Conservation (phyloP, 2,329 filamentous ascomycete genomes). For the Chaetomiaceae sp. region DNA sequence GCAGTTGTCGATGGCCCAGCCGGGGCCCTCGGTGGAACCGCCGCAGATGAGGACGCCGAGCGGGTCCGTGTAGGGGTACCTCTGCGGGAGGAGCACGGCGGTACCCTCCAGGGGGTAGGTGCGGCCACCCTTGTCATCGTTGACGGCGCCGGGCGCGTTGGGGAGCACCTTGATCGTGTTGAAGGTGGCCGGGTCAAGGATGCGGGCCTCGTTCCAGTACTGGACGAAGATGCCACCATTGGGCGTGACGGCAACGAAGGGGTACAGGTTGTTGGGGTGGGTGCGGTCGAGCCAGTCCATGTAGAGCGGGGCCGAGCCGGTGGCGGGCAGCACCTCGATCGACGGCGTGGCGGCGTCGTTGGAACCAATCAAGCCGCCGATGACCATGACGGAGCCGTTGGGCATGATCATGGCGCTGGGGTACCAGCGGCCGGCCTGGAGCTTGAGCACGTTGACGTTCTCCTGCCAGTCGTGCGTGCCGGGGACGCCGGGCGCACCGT, state of each 20-base stretch:
- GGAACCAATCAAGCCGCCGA: conserved; percentile 49
- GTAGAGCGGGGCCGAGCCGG: conserved; percentile 38
- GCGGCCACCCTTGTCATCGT: conserved; percentile 46
- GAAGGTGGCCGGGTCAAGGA: conserved; percentile 49
- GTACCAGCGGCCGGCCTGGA: conserved; percentile 52
- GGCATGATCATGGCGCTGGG: conserved; percentile 49
- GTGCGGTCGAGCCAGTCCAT: conserved; percentile 51
- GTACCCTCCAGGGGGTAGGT: conserved; percentile 55
- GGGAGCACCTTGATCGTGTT: conserved; percentile 45
- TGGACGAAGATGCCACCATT: conserved; percentile 51
- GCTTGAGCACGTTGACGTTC: conserved; percentile 40
- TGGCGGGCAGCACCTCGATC: conserved; percentile 49
- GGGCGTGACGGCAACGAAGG: conserved; percentile 49
- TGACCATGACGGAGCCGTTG: conserved; percentile 52
- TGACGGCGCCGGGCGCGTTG: conserved; percentile 51
- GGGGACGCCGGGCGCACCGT: conserved; percentile 43
- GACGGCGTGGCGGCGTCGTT: conserved; percentile 47
- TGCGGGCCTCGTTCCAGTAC: conserved; percentile 55
- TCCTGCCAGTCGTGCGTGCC: conserved; percentile 53
- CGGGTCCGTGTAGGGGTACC: conserved; percentile 45
- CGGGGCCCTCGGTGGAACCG: conserved; percentile 45
- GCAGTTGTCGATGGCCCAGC: conserved; percentile 54
- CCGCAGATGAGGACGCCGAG: conserved; percentile 52
- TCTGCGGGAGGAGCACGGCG: conserved; percentile 49
- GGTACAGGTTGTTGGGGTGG: conserved; percentile 56